Evolutionary conservation across 164 flowering plant genomes (phyloP).

Genomic region (Nelumbo lutea): DNA sequence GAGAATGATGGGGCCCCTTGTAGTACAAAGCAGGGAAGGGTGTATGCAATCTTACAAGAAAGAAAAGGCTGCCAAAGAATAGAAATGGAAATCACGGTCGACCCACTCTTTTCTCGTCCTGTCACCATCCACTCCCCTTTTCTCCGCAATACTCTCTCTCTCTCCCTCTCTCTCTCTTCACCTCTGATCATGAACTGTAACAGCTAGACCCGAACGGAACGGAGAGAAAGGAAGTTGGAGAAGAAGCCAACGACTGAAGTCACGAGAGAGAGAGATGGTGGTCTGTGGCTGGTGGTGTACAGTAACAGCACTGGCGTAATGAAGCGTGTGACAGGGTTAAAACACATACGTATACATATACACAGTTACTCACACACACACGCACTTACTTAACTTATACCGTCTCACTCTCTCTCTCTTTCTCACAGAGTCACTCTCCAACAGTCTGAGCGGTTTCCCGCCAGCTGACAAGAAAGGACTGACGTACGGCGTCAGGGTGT

Average conservation of each 20-base stretch:
- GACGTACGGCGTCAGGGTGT: slow-evolving; percentile 21
- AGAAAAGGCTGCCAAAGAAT: slow-evolving; percentile 25
- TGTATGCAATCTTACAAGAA: background rate
- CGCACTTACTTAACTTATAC: too few species aligned
- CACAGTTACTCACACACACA: too few species aligned
- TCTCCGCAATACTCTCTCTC: slow-evolving; percentile 16
- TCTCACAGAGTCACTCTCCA: too few species aligned
- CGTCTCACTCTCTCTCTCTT: too few species aligned
- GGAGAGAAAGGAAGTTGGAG: background rate
- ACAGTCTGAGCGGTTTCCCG: slow-evolving; percentile 22
- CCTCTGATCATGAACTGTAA: background rate
- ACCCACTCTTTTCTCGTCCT: slow-evolving; percentile 21
- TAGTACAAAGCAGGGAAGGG: background rate
- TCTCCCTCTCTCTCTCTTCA: slow-evolving; percentile 1
- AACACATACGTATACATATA: too few species aligned
- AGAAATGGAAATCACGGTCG: slow-evolving; percentile 27
- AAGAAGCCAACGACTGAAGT: background rate
- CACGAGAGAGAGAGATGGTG: background rate
- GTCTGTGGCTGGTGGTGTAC: background rate
- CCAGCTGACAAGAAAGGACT: slow-evolving; percentile 35
- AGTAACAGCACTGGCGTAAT: too few species aligned
- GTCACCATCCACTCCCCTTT: slow-evolving; percentile 26
- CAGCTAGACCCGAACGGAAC: background rate
- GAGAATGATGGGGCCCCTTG: slow-evolving; percentile 8
- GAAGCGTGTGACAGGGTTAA: too few species aligned